Evolutionary conservation across 257 asterid species (phyloP).

Genomic region (Lavandula angustifolia): DNA sequence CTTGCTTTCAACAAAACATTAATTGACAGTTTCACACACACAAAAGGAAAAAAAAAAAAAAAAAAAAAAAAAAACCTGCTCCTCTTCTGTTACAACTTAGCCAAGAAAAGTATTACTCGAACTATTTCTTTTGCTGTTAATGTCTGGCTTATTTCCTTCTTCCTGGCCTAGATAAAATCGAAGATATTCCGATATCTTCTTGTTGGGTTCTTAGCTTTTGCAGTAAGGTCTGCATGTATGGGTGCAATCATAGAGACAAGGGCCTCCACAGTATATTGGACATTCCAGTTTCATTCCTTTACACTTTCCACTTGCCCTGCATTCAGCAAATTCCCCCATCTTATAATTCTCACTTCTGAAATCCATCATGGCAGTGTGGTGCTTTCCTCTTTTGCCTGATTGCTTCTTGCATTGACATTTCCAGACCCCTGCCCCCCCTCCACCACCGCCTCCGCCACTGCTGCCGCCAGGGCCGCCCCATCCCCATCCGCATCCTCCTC

Average conservation of each 20-base stretch:
- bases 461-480: conserved; percentile 20
- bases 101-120: too few relatives aligned
- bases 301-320: conserved; percentile 34
- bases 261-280: conserved; percentile 34
- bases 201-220: conserved; percentile 5
- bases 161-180: too few relatives aligned
- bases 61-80: neutral
- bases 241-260: conserved; percentile 35
- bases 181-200: neutral
- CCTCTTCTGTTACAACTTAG: neutral
- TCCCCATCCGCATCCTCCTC: conserved; percentile 34
- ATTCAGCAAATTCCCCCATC: conserved; percentile 33
- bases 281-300: conserved; percentile 38
- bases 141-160: too few relatives aligned
- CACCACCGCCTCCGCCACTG: conserved; percentile 25
- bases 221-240: conserved; percentile 38
- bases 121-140: too few relatives aligned
- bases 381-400: conserved; percentile 18
- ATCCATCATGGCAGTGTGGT: neutral
- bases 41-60: neutral
- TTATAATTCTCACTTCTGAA: conserved; percentile 16
- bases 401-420: conserved; percentile 27
- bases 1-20: too few relatives aligned
- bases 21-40: too few relatives aligned
- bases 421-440: conserved; percentile 27